Evolutionary conservation across 2,329 filamentous ascomycete genomes (phyloP), one percentile per base, ranked within the genome.

Genomic region (Septoria linicola): DNA sequence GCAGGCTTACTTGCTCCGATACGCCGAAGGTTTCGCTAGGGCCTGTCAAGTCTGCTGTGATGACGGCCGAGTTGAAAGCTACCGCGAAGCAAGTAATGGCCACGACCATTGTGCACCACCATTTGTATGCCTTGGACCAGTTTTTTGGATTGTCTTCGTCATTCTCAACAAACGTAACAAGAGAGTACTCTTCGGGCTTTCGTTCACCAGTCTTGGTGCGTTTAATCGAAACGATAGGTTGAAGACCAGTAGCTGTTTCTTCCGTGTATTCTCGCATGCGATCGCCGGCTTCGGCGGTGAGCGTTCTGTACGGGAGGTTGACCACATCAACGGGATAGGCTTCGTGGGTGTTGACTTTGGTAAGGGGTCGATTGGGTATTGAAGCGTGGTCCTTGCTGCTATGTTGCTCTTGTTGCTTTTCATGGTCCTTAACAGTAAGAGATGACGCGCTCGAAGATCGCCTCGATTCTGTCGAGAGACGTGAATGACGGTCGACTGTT

Each of bases 21-120:
- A 90, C 82, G 47, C 77, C 49, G 58, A 95, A 90, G 44, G 81
- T 76, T 13, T 81, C 63, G 1, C 74, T 68, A 0, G 89, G 82
- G 1, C 84, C 86, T 2, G 66, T 72, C 3, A 95, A 75, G 65
- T 90, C 86, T 8, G 89, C 82, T 0, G 89, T 95, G 65, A 95
- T 84, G 59, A 95, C 84, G 44, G 83, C 82, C 41, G 84, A 89
- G 60, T 76, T 72, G 59, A 76, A 73, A 1, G 73, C 74, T 3
- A 76, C 71, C 3, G 70, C 70, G 51, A 76, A 76, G 59, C 73
- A 76, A 1, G 73, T 75, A 0, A 73, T 25, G 0, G 89, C 87
- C 0, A 95, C 88, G 13, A 89, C 82, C 85, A 95, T 89, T 19
- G 89, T 96, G 37, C 64, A 64, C 41, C 59, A 62, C 66, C 66